These are phyloP conservation scores for Herpotrichia juniperi DNA, from an alignment of 2,329 filamentous ascomycete genomes.

Conservation along the genomic window DNA sequence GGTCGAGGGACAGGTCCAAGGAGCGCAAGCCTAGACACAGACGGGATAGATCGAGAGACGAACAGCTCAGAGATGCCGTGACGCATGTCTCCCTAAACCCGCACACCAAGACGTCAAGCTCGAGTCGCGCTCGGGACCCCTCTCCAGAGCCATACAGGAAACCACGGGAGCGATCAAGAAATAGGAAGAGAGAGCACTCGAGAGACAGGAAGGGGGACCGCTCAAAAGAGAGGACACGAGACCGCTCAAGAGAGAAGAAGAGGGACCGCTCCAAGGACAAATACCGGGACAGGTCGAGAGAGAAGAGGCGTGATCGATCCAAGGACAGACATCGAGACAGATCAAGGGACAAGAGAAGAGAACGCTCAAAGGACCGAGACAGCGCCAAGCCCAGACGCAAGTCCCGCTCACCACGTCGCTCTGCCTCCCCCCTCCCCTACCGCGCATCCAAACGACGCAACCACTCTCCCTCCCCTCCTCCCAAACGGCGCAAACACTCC, in stretches of 20 bases:
- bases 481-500: slow-evolving; percentile 17
- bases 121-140: slow-evolving; percentile 16
- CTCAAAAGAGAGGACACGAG: slow-evolving; percentile 16
- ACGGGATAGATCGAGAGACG: slow-evolving; percentile 18
- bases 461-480: slow-evolving; percentile 33
- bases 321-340: slow-evolving; percentile 3
- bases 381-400: slow-evolving; percentile 1
- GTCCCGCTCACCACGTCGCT: slow-evolving; percentile 14
- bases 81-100: slow-evolving; percentile 7
- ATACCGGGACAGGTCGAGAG: slow-evolving; percentile 10
- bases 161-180: slow-evolving; percentile 22
- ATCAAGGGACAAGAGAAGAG: slow-evolving; percentile 8
- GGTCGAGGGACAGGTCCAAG: slow-evolving; percentile 21
- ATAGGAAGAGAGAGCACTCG: slow-evolving; percentile 6
- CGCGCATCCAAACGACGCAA: slow-evolving; percentile 13
- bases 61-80: slow-evolving; percentile 18
- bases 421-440: slow-evolving; percentile 14
- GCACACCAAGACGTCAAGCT: slow-evolving; percentile 1
- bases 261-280: slow-evolving; percentile 5
- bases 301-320: slow-evolving; percentile 18
- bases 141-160: slow-evolving; percentile 39
- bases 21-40: slow-evolving; percentile 7
- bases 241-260: slow-evolving; percentile 23
- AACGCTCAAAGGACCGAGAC: slow-evolving; percentile 28
- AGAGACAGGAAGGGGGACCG: slow-evolving; percentile 11